phyloP scores from a whole-genome alignment of 1,284 basidiomycete species.

The Phenoliferia sp. region DNA sequence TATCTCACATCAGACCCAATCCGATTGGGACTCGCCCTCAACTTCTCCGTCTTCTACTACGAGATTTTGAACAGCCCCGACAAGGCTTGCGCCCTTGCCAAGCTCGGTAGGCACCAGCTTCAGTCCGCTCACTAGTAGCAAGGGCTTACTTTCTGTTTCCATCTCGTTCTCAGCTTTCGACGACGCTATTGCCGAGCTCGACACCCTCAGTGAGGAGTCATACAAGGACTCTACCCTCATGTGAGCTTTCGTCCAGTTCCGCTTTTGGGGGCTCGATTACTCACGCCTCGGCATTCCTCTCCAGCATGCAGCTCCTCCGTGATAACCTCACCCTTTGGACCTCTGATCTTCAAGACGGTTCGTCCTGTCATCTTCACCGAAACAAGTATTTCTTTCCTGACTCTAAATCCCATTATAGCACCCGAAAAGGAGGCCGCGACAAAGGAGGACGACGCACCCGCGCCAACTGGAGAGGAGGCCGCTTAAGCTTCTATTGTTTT shows the following conservation, averaged over 20 bases:
- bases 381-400: not conserved
- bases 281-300: not conserved
- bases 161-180: slow-evolving; percentile 43
- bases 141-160: not conserved
- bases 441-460: slow-evolving; percentile 11
- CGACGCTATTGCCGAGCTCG: slow-evolving; percentile 50
- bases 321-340: slow-evolving; percentile 48
- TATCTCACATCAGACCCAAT: slow-evolving; percentile 40
- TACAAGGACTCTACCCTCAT: slow-evolving; percentile 47
- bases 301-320: slow-evolving; percentile 48
- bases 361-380: not conserved
- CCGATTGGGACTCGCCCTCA: slow-evolving; percentile 48
- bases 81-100: slow-evolving; percentile 45
- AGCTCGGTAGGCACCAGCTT: slow-evolving; percentile 43
- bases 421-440: slow-evolving; percentile 18
- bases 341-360: slow-evolving; percentile 32
- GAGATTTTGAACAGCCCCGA: slow-evolving; percentile 49
- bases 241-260: not conserved
- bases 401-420: not conserved
- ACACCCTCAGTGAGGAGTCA: slow-evolving; percentile 49
- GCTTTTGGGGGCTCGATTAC: not conserved
- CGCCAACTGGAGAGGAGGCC: slow-evolving; percentile 26
- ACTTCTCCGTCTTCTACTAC: slow-evolving; percentile 52
- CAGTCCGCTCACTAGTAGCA: slow-evolving; percentile 44
- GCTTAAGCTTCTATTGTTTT: too few species aligned